phyloP scores from a whole-genome alignment of 495 filamentous ascomycete species.

The Annulohypoxylon nitens region DNA sequence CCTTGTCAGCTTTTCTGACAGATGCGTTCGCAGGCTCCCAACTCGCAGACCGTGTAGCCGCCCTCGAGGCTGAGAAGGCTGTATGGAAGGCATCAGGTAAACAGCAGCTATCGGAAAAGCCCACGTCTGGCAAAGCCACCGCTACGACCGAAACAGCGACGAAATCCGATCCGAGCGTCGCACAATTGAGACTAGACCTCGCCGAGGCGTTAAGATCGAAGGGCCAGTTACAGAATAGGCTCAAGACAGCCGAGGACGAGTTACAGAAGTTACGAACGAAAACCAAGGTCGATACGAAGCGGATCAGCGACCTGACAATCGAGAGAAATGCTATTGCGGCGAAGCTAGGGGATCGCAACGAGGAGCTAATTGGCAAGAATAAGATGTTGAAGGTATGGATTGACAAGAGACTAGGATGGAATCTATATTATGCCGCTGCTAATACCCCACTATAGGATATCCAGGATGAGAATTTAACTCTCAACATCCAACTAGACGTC shows the following conservation, averaged over 20 bases:
- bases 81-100: slow-evolving; percentile 43
- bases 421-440: slow-evolving; percentile 21
- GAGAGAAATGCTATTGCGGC: slow-evolving; percentile 72
- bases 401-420: not conserved
- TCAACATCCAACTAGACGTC: slow-evolving; percentile 90
- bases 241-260: slow-evolving; percentile 71
- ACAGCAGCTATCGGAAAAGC: slow-evolving; percentile 31
- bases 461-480: slow-evolving; percentile 88
- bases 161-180: slow-evolving; percentile 51
- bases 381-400: slow-evolving; percentile 77
- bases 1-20: slow-evolving; percentile 36
- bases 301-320: slow-evolving; percentile 70
- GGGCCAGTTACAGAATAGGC: slow-evolving; percentile 70
- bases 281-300: slow-evolving; percentile 65
- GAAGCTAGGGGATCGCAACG: slow-evolving; percentile 81
- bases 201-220: slow-evolving; percentile 81
- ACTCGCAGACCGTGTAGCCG: slow-evolving; percentile 75
- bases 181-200: slow-evolving; percentile 72
- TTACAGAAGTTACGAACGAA: slow-evolving; percentile 70
- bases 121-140: slow-evolving; percentile 39
- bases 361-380: slow-evolving; percentile 85
- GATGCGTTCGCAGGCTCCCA: slow-evolving; percentile 67
- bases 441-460: slow-evolving; percentile 68
- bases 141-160: slow-evolving; percentile 49
- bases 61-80: slow-evolving; percentile 66